A percentile compares a stretch with the other conserved stretches of the same genome.
Evolutionary conservation across 176 grass and related monocot species (phyloP).

Genomic region (Hyparrhenia diplandra): DNA sequence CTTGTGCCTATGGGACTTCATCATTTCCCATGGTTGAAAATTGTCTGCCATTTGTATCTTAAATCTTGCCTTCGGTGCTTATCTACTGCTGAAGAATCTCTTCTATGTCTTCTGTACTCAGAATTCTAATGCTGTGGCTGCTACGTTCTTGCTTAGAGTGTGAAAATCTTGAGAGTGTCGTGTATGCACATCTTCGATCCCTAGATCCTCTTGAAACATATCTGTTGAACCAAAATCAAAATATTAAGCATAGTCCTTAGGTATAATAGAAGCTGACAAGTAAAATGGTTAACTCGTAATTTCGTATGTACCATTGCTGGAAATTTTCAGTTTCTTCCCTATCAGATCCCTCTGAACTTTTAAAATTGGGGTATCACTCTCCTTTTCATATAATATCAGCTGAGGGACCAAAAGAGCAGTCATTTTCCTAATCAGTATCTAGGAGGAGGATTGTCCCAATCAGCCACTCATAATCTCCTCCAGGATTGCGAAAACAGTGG

Average conservation of each 20-base stretch:
- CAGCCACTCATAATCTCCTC: conserved; percentile 97
- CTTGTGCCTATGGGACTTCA: conserved; percentile 20
- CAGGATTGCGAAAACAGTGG: conserved; percentile 90
- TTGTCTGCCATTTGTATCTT: conserved; percentile 32
- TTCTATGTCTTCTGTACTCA: conserved; percentile 34
- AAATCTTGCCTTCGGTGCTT: conserved; percentile 24
- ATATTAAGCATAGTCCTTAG: not conserved
- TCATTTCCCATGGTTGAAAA: conserved; percentile 21
- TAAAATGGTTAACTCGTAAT: conserved; percentile 13
- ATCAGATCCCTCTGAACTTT: conserved; percentile 38
- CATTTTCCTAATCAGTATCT: conserved; percentile 88
- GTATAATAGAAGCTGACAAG: conserved; percentile 6
- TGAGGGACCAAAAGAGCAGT: conserved; percentile 68
- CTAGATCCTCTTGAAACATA: conserved; percentile 36
- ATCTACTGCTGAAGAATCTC: conserved; percentile 32
- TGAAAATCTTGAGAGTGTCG: conserved; percentile 34
- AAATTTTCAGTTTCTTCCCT: conserved; percentile 47
- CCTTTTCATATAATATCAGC: conserved; percentile 47
- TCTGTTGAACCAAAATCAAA: conserved; percentile 28
- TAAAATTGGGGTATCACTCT: conserved; percentile 29
- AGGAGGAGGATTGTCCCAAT: conserved; percentile 85
- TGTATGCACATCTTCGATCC: conserved; percentile 26
- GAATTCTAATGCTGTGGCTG: not conserved
- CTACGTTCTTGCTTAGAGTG: conserved; percentile 32
- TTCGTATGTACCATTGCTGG: conserved; percentile 36